Base-by-base conservation (phyloP, 1,284 basidiomycete species). In the Thecaphora frezii region DNA sequence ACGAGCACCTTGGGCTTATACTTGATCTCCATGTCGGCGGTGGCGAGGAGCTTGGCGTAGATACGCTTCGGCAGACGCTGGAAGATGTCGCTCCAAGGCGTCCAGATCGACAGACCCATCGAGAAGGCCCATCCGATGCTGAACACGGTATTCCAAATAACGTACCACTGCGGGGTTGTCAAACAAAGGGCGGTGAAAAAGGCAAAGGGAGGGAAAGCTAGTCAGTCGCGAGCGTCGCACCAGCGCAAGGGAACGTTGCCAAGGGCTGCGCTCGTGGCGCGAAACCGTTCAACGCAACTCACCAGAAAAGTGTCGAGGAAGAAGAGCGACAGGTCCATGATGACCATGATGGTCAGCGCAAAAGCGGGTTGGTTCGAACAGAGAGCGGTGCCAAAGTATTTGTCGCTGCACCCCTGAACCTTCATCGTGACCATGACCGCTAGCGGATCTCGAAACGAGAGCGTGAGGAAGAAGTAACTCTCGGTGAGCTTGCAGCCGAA, bases 161-260 rank as follows among this genome's bases (percentile, higher is more conserved):
- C 76, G 64, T 78, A 77, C 76, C 76, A 78, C 54, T 54, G 84
- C 16, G 33, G 33, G 16, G 33, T 7, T 14, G 33, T n/a, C n/a
- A 9, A 8, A 16, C 12, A 16, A 16, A 7, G 33, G 33, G 33
- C 33, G 13, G 12, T 16, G 33, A 14, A 36, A 97, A 85, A 25
- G 7, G 30, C 79, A 90, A 89, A 80, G 89, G 94, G 3, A 28
- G 33, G 25, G 24, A 18, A 21, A 43, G 24, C 28, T 10, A 22
- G 36, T 10, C n/a, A n/a, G 36, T 25, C 19, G n/a, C n/a, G n/a
- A n/a, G n/a, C n/a, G n/a, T n/a, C n/a, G n/a, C n/a, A n/a, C n/a
- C n/a, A n/a, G n/a, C n/a, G n/a, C n/a, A n/a, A n/a, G n/a, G n/a
- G n/a, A n/a, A n/a, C n/a, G n/a, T n/a, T n/a, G n/a, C n/a, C n/a